These are phyloP conservation scores for Vitellaria paradoxa DNA, from an alignment of 179 eudicot genomes.

Conservation along the genomic window DNA sequence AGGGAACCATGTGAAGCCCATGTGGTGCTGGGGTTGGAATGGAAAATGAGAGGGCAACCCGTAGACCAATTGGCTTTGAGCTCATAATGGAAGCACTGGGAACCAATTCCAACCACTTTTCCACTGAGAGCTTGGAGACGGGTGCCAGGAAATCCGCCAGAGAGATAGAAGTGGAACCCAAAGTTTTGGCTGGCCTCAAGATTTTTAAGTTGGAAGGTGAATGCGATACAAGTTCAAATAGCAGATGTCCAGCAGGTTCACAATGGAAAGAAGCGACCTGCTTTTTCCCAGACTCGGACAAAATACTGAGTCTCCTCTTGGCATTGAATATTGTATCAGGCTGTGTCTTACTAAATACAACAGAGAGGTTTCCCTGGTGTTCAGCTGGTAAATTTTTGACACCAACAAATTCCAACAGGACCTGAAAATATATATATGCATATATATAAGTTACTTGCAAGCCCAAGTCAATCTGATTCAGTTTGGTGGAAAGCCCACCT, in stretches of 20 bases:
- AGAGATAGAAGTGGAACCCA: conserved; percentile 68
- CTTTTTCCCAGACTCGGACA: conserved; percentile 59
- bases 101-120: conserved; percentile 72
- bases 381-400: conserved; percentile 62
- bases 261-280: conserved; percentile 82
- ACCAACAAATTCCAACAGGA: conserved; percentile 69
- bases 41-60: conserved; percentile 70
- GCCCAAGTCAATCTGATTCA: neutral
- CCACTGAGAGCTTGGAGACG: conserved; percentile 47
- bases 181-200: conserved; percentile 38
- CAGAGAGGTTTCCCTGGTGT: conserved; percentile 58
- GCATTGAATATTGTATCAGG: conserved; percentile 70
- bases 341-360: conserved; percentile 72
- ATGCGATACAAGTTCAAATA: conserved; percentile 54
- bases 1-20: conserved; percentile 49
- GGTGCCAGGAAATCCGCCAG: conserved; percentile 50
- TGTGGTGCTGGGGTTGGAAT: conserved; percentile 55
- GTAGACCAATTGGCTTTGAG: conserved; percentile 54
- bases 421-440: conserved; percentile 37
- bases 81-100: conserved; percentile 33
- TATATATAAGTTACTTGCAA: neutral
- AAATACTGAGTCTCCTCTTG: conserved; percentile 54
- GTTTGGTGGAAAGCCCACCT: neutral
- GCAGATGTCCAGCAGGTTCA: conserved; percentile 65
- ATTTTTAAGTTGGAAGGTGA: conserved; percentile 38